phyloP scores from a whole-genome alignment of 177 flowering plant species.

The Vitis hybrid region DNA sequence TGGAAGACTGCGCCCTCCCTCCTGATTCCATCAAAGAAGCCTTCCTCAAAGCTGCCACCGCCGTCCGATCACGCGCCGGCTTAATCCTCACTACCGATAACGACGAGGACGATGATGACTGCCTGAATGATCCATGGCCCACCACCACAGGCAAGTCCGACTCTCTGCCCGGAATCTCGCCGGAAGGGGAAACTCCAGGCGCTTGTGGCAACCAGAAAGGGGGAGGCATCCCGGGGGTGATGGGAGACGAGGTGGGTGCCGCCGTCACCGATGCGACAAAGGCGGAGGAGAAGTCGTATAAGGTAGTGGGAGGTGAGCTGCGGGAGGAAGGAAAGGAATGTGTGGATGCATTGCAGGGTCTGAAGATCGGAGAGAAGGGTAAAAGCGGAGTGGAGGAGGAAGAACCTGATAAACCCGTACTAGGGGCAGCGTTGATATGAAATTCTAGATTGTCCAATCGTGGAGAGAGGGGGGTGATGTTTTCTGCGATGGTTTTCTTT shows the following conservation, averaged over 20 bases:
- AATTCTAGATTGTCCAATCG: too few species aligned
- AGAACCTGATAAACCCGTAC: too few species aligned
- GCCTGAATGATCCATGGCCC: constrained; percentile 38
- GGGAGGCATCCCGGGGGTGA: constrained; percentile 24
- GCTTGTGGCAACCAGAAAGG: constrained; percentile 45
- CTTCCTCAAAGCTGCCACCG: constrained; percentile 76
- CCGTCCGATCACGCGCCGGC: constrained; percentile 46
- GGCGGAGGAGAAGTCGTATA: constrained; percentile 3
- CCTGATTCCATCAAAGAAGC: constrained; percentile 83
- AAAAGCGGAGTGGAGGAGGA: constrained; percentile 1
- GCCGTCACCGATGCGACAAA: background rate
- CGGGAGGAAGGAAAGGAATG: constrained; percentile 12
- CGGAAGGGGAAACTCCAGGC: constrained; percentile 17
- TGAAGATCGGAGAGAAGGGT: constrained; percentile 9
- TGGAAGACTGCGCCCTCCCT: constrained; percentile 89
- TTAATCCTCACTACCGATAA: constrained; percentile 14
- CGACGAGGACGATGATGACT: constrained; percentile 26
- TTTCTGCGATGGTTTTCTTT: too few species aligned
- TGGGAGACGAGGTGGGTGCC: constrained; percentile 1
- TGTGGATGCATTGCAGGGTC: constrained; percentile 21
- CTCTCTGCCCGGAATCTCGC: constrained; percentile 28
- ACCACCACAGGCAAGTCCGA: constrained; percentile 26
- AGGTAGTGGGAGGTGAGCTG: constrained; percentile 14
- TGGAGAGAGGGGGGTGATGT: too few species aligned
- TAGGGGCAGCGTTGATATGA: too few species aligned